Conservation (phyloP, 2,329 filamentous ascomycete species). For the Epicoccum sorghinum region DNA sequence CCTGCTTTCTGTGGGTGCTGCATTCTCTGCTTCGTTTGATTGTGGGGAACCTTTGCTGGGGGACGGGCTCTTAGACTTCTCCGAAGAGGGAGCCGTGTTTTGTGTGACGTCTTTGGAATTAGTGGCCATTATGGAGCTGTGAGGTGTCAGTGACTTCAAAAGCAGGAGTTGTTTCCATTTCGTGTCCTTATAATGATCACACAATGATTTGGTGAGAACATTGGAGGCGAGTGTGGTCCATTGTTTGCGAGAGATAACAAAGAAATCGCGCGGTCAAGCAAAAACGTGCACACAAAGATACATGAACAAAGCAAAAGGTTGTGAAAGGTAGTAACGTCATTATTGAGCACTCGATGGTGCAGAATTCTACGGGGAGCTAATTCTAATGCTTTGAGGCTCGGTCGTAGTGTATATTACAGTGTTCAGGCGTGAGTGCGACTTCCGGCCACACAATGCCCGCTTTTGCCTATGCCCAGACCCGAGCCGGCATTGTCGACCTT, state of each 20-base stretch:
- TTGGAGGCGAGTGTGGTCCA: not conserved
- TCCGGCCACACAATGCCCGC: not conserved
- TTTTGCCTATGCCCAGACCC: not conserved
- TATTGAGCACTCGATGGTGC: not conserved
- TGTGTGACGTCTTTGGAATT: no score
- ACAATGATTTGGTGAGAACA: not conserved
- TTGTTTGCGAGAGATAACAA: not conserved
- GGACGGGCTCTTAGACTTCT: no score
- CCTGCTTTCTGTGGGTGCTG: no score
- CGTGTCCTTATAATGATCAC: not conserved
- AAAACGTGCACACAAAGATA: not conserved
- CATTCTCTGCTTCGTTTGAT: no score
- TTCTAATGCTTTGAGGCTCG: not conserved
- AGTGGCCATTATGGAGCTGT: not conserved
- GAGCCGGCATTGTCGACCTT: not conserved
- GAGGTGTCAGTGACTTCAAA: not conserved
- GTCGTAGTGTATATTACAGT: not conserved
- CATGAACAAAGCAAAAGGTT: not conserved
- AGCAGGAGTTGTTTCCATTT: not conserved
- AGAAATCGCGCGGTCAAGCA: not conserved
- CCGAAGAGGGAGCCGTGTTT: no score
- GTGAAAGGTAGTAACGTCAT: not conserved
- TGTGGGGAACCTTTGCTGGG: no score
- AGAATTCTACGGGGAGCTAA: not conserved
- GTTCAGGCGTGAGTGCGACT: not conserved